Percentiles rank a stretch among this genome's conserved stretches.
These are phyloP conservation scores for Coccomyxa subellipsoidea DNA, from an alignment of 163 green algal species.

Conservation along the genomic window DNA sequence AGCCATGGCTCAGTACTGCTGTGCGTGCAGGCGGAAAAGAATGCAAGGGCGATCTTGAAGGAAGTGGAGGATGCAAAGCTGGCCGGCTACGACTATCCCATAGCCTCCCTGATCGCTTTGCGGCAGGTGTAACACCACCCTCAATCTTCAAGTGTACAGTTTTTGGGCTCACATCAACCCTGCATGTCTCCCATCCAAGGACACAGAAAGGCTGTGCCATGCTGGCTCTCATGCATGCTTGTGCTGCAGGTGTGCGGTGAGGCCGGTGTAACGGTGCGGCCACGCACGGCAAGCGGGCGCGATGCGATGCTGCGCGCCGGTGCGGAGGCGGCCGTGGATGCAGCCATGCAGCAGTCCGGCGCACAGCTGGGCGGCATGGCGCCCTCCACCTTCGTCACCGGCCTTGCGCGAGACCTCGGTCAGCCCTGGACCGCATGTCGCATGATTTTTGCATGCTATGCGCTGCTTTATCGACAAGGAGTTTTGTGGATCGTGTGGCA, in stretches of 20 bases:
- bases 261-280: slow-evolving; percentile 29
- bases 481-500: neutral
- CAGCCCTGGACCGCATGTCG: neutral
- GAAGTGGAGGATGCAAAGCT: slow-evolving; percentile 49
- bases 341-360: slow-evolving; percentile 9
- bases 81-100: slow-evolving; percentile 41
- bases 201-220: too few relatives aligned
- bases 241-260: slow-evolving; percentile 20
- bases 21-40: slow-evolving; percentile 14
- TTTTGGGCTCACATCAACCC: neutral
- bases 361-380: neutral
- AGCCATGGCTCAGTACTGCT: neutral
- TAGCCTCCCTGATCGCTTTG: slow-evolving; percentile 35
- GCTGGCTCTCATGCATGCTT: too few relatives aligned
- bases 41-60: slow-evolving; percentile 29
- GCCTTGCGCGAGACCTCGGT: slow-evolving; percentile 13
- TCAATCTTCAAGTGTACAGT: too few relatives aligned
- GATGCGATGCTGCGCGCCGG: slow-evolving; percentile 46
- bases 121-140: slow-evolving; percentile 10
- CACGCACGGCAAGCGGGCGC: slow-evolving; percentile 34
- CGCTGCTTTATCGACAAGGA: neutral
- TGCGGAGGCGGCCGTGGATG: slow-evolving; percentile 19
- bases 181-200: too few relatives aligned
- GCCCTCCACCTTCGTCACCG: slow-evolving; percentile 2
- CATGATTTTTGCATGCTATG: neutral